These are phyloP conservation scores for Colletotrichum acutatum DNA, from an alignment of 2,329 filamentous ascomycete genomes.

Conservation along the genomic window DNA sequence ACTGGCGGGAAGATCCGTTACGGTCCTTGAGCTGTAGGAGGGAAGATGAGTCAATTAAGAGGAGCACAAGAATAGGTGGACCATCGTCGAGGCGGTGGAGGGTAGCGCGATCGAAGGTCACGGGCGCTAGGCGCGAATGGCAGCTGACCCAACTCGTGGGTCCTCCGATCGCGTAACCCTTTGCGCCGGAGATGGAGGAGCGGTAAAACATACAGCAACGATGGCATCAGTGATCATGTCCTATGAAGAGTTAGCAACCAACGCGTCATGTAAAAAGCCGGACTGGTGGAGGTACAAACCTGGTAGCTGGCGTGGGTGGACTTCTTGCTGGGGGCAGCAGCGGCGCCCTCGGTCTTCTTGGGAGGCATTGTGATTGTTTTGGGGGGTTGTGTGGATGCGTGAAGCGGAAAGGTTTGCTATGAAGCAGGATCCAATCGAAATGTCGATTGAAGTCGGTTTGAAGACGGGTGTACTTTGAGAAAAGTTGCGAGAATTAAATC, in stretches of 20 bases:
- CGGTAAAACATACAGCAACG: conserved; percentile 62
- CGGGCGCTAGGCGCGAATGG: not conserved
- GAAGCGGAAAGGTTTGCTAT: conserved; percentile 34
- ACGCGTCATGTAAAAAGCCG: conserved; percentile 34
- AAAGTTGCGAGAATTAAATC: conserved; percentile 6
- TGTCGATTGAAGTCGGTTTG: conserved; percentile 30
- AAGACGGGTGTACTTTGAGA: conserved; percentile 38
- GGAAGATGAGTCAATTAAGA: conserved; percentile 52
- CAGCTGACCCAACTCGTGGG: conserved; percentile 2
- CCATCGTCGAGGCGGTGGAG: conserved; percentile 18
- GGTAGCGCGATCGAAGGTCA: conserved; percentile 36
- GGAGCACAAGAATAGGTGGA: conserved; percentile 30
- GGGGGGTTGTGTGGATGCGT: conserved; percentile 39
- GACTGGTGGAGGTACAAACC: conserved; percentile 52
- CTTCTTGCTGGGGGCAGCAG: conserved; percentile 49
- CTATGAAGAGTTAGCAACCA: conserved; percentile 54
- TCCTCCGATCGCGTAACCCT: conserved; percentile 31
- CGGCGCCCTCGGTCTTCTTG: conserved; percentile 62
- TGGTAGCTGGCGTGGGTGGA: conserved; percentile 67
- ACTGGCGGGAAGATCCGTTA: conserved; percentile 71
- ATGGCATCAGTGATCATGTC: conserved; percentile 74
- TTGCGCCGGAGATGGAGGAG: conserved; percentile 52
- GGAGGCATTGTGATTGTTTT: conserved; percentile 63
- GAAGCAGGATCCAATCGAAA: conserved; percentile 35
- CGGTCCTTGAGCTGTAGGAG: conserved; percentile 67